A percentile compares a stretch with the other conserved stretches of the same genome.
phyloP scores from a whole-genome alignment of 106 monocot species.

The Allium sativum region DNA sequence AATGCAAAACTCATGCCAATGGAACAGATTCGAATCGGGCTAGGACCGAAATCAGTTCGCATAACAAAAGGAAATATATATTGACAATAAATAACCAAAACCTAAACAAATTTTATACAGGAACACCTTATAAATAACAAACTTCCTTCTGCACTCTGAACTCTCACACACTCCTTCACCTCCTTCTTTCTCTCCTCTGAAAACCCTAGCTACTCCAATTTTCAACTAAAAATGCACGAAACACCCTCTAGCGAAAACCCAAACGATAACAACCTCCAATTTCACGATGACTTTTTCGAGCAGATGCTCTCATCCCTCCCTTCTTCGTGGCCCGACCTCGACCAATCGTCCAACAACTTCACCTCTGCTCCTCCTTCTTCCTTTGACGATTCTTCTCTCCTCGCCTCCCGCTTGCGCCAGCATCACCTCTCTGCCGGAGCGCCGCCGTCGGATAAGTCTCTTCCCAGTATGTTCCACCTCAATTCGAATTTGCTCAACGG shows the following conservation, averaged over 20 bases:
- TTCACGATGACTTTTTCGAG: slow-evolving; percentile 76
- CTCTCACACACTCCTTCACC: not conserved
- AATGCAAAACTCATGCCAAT: too few relatives aligned
- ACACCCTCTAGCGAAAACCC: not conserved
- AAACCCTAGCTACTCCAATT: not conserved
- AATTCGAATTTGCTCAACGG: slow-evolving; percentile 8
- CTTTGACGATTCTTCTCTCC: slow-evolving; percentile 65
- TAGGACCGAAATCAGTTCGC: too few relatives aligned
- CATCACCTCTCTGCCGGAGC: slow-evolving; percentile 60
- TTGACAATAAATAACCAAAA: too few relatives aligned
- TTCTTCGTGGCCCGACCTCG: slow-evolving; percentile 58
- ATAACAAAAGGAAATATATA: too few relatives aligned
- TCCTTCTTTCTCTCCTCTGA: not conserved
- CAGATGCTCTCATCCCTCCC: slow-evolving; percentile 73
- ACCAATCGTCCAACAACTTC: slow-evolving; percentile 8
- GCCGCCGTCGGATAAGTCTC: slow-evolving; percentile 17
- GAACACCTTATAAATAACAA: too few relatives aligned
- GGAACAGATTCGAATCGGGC: too few relatives aligned
- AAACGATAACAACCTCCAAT: slow-evolving; percentile 5
- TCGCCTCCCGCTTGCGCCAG: slow-evolving; percentile 67
- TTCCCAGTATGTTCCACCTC: slow-evolving; percentile 23
- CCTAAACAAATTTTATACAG: too few relatives aligned
- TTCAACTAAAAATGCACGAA: not conserved
- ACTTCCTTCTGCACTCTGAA: too few relatives aligned
- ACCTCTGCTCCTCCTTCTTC: slow-evolving; percentile 4